These are phyloP conservation scores for Rhododendron molle DNA, from an alignment of 148 eudicot species.

Conservation along the genomic window DNA sequence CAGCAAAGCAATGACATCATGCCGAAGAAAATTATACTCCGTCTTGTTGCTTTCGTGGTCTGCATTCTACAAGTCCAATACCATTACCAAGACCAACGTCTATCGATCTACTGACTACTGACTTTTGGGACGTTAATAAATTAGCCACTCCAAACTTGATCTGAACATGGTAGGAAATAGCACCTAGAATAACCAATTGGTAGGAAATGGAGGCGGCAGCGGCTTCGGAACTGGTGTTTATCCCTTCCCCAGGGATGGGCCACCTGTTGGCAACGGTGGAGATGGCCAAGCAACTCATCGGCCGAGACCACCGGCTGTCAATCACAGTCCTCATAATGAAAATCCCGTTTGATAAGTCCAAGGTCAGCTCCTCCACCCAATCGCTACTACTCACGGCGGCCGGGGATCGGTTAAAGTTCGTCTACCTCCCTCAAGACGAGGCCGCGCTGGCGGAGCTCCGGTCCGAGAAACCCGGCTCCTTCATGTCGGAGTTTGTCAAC, in stretches of 20 bases:
- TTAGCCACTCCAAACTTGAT: no score
- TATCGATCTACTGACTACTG: no score
- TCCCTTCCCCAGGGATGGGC: slow-evolving; percentile 11
- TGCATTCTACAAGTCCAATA: no score
- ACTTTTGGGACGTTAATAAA: no score
- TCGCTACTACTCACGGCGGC: background rate
- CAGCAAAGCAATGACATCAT: no score
- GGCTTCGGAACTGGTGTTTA: slow-evolving; percentile 16
- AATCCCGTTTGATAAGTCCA: background rate
- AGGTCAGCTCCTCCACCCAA: no score
- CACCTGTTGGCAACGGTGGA: slow-evolving; percentile 32
- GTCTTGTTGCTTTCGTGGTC: no score
- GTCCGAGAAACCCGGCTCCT: background rate
- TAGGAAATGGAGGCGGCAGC: background rate
- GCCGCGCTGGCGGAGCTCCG: background rate
- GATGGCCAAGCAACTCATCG: slow-evolving; percentile 20
- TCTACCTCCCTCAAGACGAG: slow-evolving; percentile 11
- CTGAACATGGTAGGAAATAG: no score
- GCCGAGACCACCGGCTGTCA: slow-evolving; percentile 9
- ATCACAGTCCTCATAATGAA: slow-evolving; percentile 24
- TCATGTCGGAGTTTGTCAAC: background rate
- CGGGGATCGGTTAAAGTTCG: background rate
- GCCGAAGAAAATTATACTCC: no score
- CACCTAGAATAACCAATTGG: no score
- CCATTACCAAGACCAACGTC: no score